phyloP scores from a whole-genome alignment of 495 filamentous ascomycete species.

The Annulohypoxylon stygium region DNA sequence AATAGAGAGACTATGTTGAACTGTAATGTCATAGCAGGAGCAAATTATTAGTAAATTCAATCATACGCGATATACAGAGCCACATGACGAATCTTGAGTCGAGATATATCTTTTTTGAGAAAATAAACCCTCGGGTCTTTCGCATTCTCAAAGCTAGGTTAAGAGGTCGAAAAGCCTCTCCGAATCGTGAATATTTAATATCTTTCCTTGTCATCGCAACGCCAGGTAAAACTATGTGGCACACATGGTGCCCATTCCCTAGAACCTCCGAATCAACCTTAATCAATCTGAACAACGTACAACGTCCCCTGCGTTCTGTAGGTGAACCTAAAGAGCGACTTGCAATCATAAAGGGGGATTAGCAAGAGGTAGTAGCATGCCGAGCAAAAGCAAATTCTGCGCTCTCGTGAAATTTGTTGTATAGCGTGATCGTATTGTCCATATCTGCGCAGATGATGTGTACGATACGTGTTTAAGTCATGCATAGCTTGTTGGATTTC shows the following conservation, averaged over 20 bases:
- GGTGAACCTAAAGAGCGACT: conserved; percentile 46
- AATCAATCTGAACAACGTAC: conserved; percentile 42
- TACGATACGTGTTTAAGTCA: conserved; percentile 44
- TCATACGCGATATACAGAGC: background rate
- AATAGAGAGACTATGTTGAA: background rate
- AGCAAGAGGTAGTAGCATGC: conserved; percentile 34
- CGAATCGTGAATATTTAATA: conserved; percentile 39
- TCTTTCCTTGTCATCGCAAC: conserved; percentile 38
- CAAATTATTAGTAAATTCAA: conserved; percentile 3
- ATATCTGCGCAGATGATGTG: conserved; percentile 35
- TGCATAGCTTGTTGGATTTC: conserved; percentile 51
- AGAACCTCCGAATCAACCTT: conserved; percentile 38
- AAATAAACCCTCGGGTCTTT: conserved; percentile 40
- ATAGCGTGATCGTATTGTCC: conserved; percentile 37
- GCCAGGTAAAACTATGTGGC: conserved; percentile 39
- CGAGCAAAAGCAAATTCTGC: conserved; percentile 31
- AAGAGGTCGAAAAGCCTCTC: conserved; percentile 25
- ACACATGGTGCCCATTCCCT: conserved; percentile 56
- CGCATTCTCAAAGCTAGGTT: conserved; percentile 44
- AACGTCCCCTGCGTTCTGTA: conserved; percentile 41
- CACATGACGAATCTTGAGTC: conserved; percentile 1
- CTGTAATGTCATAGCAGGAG: background rate
- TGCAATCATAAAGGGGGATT: conserved; percentile 24
- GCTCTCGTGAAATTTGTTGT: conserved; percentile 27
- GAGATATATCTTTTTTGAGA: conserved; percentile 5